Conservation (phyloP, 805 yeast genomes). For the Barnettozyma botsteinii region DNA sequence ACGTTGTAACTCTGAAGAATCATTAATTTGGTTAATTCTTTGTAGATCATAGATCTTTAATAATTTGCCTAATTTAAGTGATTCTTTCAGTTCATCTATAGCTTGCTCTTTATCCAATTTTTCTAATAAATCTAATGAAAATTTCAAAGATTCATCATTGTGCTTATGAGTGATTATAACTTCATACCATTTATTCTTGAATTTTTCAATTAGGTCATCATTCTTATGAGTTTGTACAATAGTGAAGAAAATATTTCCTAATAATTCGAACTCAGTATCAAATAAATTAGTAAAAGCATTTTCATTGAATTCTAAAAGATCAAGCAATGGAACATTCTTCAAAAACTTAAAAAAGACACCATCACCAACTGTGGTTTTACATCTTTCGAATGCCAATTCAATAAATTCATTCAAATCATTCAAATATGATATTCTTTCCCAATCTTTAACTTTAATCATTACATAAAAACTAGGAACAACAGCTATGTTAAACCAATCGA, state of each 20-base stretch:
- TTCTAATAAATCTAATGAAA: neutral
- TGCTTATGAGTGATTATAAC: neutral
- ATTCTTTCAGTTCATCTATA: neutral
- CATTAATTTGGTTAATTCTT: neutral
- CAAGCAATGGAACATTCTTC: neutral
- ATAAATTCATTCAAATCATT: constrained; percentile 8
- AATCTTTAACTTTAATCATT: neutral
- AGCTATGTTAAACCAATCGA: constrained; percentile 4
- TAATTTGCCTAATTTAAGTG: neutral
- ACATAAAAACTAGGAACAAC: constrained; percentile 2
- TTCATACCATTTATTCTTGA: neutral
- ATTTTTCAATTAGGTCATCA: neutral
- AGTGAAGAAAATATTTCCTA: neutral
- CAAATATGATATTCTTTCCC: constrained; percentile 3
- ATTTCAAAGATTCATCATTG: neutral
- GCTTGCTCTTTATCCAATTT: neutral
- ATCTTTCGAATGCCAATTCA: constrained; percentile 3
- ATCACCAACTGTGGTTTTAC: constrained; percentile 2
- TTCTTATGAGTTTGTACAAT: neutral
- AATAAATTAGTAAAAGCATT: neutral
- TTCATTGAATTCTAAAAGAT: constrained; percentile 1
- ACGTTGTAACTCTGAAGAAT: neutral
- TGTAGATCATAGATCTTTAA: constrained; percentile 2
- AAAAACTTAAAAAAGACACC: constrained; percentile 2
- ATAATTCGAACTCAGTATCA: neutral